phyloP scores from a whole-genome alignment of 1,284 basidiomycete genomes.

The Apiotrichum laibachii region DNA sequence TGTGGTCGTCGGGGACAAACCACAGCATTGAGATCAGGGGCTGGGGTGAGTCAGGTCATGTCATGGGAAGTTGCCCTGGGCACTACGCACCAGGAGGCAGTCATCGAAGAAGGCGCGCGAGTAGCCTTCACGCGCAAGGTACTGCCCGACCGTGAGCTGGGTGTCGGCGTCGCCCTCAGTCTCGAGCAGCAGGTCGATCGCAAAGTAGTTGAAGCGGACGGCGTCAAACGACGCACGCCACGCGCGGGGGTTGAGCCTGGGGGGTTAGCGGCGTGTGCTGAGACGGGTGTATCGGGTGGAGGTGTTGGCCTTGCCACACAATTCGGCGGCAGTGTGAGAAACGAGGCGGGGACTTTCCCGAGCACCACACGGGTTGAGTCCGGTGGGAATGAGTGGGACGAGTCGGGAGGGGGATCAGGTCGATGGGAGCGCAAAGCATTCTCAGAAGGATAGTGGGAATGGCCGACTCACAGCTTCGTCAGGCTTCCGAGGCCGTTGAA shows the following conservation, averaged over 20 bases:
- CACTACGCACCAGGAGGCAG: slow-evolving; percentile 67
- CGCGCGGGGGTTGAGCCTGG: slow-evolving; percentile 61
- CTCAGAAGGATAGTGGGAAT: no score
- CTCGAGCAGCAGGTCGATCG: slow-evolving; percentile 48
- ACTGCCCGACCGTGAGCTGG: slow-evolving; percentile 65
- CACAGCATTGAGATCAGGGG: slow-evolving; percentile 17
- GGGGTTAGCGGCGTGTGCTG: neutral
- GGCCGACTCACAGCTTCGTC: slow-evolving; percentile 52
- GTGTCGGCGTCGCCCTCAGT: slow-evolving; percentile 23
- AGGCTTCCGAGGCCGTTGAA: slow-evolving; percentile 17
- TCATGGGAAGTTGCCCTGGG: slow-evolving; percentile 2
- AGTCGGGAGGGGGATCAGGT: no score
- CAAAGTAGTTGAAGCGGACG: slow-evolving; percentile 70
- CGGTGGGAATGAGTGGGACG: no score
- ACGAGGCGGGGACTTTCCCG: no score
- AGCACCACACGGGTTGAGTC: no score
- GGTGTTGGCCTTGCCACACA: no score
- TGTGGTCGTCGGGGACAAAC: slow-evolving; percentile 14
- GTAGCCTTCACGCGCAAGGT: slow-evolving; percentile 66
- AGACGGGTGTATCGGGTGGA: neutral
- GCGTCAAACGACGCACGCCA: slow-evolving; percentile 77
- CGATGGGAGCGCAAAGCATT: neutral
- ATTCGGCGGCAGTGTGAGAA: no score
- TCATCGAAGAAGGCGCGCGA: slow-evolving; percentile 68
- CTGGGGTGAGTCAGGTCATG: neutral